A percentile compares a stretch with the other conserved stretches of the same genome.
Conservation (phyloP, 78 protist species). For the Guillardia theta region DNA sequence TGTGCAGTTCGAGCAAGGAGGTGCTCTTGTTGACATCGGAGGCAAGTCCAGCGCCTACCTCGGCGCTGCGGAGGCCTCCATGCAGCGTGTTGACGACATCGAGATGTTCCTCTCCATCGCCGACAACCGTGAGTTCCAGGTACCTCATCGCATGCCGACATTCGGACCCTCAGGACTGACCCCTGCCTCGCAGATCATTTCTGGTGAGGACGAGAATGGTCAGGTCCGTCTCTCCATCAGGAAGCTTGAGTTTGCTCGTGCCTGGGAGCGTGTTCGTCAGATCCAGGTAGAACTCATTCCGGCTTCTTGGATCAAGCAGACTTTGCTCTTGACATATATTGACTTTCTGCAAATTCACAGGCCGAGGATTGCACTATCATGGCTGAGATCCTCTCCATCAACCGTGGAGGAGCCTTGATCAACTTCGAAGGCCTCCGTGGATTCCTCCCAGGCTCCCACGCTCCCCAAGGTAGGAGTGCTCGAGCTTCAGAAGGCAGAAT, state of each 20-base stretch:
- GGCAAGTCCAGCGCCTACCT: constrained; percentile 18
- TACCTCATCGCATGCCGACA: background rate
- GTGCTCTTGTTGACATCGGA: background rate
- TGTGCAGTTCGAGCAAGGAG: background rate
- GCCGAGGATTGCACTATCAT: constrained; percentile 27
- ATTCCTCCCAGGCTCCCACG: constrained; percentile 40
- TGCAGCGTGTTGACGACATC: background rate
- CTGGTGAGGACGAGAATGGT: constrained; percentile 5
- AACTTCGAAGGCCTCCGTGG: constrained; percentile 32
- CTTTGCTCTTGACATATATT: background rate
- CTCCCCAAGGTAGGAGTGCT: background rate
- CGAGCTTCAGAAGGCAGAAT: background rate
- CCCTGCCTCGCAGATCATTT: background rate
- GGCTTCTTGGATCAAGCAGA: background rate
- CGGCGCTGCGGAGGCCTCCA: background rate
- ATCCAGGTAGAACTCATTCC: background rate
- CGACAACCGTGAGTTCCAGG: constrained; percentile 34
- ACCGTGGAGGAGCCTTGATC: constrained; percentile 25
- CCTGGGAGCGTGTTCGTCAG: constrained; percentile 28
- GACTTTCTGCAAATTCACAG: no score
- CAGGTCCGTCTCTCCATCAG: background rate
- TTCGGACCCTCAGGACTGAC: background rate
- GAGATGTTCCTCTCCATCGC: background rate
- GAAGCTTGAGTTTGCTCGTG: background rate
- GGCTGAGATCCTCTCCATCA: constrained; percentile 28